Evolutionary conservation across 441 rosid species (phyloP), one percentile per base, ranked within the genome.

Genomic region (Adansonia madagascariensis): DNA sequence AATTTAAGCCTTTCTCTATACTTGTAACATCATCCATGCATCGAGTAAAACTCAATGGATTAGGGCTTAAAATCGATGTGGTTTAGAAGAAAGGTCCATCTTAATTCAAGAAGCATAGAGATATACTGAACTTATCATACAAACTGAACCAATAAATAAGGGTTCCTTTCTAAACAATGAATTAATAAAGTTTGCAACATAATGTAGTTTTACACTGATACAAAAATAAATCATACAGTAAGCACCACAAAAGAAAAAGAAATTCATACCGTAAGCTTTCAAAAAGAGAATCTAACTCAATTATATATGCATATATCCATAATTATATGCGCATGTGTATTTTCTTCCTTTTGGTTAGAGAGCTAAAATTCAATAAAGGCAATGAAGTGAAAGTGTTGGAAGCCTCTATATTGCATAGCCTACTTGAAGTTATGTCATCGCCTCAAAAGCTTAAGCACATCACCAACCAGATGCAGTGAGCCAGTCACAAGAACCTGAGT

Each of bases 401-500:
- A 61, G 20, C 17, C 39, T 8, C 66, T 1, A 10, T 8, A 0
- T 11, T 60, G 22, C 27, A 18, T 18, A 55, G 55, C 55, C 3
- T 12, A 4, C 6, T 64, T 64, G 7, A 39, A 35, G 41, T 46
- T 46, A 17, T 20, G 20, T 85, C 71, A 78, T 69, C 80, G 84
- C 85, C 79, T 87, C 20, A 88, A 62, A 46, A 89, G 82, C 87
- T 90, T 91, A 18, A 92, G 83, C 7, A 94, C 97, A 81, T 92
- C 98, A 17, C 97, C 97, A 35, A 94, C 97, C 72, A 94, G 88
- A 85, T 91, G 97, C 76, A 94, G 77, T 10, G 97, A 94, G 15
- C 98, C 98, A 1, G 98, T 94, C 80, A 92, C 97, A 65, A 94
- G 88, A 80, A 94, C 98, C 97, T 94, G 88, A 53, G 59, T 59